Percentiles rank a stretch among this genome's conserved stretches.
Conservation (phyloP, 1,284 basidiomycete genomes). For the Cutaneotrichosporon arboriforme region DNA sequence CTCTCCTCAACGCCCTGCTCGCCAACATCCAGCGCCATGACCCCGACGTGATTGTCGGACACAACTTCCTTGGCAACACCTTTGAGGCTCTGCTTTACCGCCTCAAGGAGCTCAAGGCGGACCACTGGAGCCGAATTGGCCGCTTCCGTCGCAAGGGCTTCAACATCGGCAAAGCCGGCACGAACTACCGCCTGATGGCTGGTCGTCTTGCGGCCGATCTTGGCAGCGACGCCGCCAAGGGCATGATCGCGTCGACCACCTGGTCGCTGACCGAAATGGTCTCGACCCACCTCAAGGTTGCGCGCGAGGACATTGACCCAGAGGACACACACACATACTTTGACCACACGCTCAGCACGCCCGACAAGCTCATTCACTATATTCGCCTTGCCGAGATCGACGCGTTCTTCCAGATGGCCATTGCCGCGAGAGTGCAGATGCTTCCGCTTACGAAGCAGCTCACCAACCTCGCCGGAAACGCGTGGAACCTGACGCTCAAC, state of each 20-base stretch:
- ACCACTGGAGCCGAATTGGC: slow-evolving; percentile 91
- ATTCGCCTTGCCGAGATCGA: slow-evolving; percentile 90
- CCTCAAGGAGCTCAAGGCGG: slow-evolving; percentile 80
- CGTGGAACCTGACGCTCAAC: slow-evolving; percentile 93
- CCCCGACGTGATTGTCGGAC: slow-evolving; percentile 90
- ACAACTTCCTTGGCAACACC: slow-evolving; percentile 88
- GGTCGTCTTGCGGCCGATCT: slow-evolving; percentile 89
- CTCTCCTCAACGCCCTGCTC: slow-evolving; percentile 76
- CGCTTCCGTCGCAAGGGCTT: slow-evolving; percentile 74
- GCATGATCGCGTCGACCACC: slow-evolving; percentile 90
- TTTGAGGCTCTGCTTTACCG: slow-evolving; percentile 88
- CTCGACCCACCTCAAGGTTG: slow-evolving; percentile 75
- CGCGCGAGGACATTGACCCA: slow-evolving; percentile 87
- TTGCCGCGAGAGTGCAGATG: slow-evolving; percentile 83
- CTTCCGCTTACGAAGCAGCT: slow-evolving; percentile 85
- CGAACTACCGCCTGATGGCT: slow-evolving; percentile 74
- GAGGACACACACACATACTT: slow-evolving; percentile 91
- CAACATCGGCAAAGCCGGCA: slow-evolving; percentile 72
- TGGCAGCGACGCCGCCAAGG: slow-evolving; percentile 90
- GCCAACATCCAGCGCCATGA: slow-evolving; percentile 80
- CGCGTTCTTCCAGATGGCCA: slow-evolving; percentile 92
- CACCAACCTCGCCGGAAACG: slow-evolving; percentile 95
- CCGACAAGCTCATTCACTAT: slow-evolving; percentile 77
- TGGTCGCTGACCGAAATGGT: slow-evolving; percentile 99
- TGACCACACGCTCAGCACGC: slow-evolving; percentile 71